Evolutionary conservation across 2,329 filamentous ascomycete genomes (phyloP).

Genomic region (Pseudogymnoascus sp.): DNA sequence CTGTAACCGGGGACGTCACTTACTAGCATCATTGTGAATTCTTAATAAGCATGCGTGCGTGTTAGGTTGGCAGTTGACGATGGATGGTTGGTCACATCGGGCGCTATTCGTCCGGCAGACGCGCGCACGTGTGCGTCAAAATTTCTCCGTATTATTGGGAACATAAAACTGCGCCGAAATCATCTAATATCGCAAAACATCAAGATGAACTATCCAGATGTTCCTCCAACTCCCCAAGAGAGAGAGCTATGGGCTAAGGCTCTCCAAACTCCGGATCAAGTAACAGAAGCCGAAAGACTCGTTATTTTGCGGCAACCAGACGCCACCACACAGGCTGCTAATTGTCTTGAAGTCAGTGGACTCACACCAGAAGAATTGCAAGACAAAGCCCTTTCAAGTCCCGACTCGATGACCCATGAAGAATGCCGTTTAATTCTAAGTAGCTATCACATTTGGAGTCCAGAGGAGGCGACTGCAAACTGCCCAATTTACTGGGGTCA

Average conservation of each 20-base stretch:
- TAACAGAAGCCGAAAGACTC: neutral
- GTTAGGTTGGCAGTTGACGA: too few species aligned
- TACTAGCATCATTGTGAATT: too few species aligned
- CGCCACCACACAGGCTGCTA: neutral
- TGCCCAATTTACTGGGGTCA: neutral
- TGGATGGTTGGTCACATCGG: too few species aligned
- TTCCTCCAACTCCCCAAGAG: neutral
- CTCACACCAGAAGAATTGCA: neutral
- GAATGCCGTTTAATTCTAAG: neutral
- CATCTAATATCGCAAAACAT: neutral
- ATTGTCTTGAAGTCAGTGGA: neutral
- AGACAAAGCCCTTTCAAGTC: neutral
- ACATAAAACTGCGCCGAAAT: neutral
- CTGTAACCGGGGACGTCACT: too few species aligned
- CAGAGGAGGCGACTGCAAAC: neutral
- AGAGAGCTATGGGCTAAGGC: slow-evolving; percentile 1
- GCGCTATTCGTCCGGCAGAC: too few species aligned
- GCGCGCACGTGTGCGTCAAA: too few species aligned
- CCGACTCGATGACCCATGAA: neutral
- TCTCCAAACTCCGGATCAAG: neutral
- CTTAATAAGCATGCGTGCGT: too few species aligned
- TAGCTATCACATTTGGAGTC: neutral
- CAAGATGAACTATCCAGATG: neutral
- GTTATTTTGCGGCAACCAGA: neutral
- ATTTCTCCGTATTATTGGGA: too few species aligned